A percentile compares a stretch with the other conserved stretches of the same genome.
Evolutionary conservation across 2,329 filamentous ascomycete genomes (phyloP).

Genomic region (Diplocarpon mali): DNA sequence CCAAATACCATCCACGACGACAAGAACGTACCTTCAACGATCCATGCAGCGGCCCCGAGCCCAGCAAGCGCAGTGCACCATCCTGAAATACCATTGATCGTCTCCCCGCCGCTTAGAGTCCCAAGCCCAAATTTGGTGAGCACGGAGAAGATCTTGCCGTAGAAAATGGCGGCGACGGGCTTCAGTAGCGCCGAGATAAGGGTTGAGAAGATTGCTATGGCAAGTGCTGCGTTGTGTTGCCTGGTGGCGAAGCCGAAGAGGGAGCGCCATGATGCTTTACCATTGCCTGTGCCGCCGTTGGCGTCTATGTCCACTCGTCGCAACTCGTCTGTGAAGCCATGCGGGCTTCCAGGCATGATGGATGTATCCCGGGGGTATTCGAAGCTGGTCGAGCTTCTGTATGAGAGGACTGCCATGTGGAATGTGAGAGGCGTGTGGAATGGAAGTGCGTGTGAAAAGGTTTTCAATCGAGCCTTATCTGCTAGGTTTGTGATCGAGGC

Average conservation of each 20-base stretch:
- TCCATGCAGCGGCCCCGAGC: constrained; percentile 54
- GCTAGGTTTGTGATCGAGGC: background rate
- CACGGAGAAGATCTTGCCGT: constrained; percentile 64
- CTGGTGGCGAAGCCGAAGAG: constrained; percentile 65
- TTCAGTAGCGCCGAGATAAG: constrained; percentile 49
- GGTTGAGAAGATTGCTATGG: constrained; percentile 44
- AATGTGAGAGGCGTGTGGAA: background rate
- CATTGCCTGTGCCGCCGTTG: constrained; percentile 1
- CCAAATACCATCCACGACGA: constrained; percentile 66
- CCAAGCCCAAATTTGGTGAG: constrained; percentile 57
- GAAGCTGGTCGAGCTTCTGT: constrained; percentile 4
- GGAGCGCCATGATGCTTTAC: constrained; percentile 20
- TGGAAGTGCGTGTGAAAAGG: background rate
- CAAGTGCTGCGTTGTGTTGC: constrained; percentile 44
- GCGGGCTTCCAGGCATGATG: constrained; percentile 3
- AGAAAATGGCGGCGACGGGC: constrained; percentile 55
- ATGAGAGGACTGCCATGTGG: background rate
- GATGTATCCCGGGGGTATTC: constrained; percentile 1
- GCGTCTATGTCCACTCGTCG: background rate
- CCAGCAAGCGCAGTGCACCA: constrained; percentile 53
- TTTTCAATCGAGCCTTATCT: background rate
- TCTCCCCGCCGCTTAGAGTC: constrained; percentile 34
- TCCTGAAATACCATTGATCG: constrained; percentile 44
- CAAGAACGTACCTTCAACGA: constrained; percentile 57
- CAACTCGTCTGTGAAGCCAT: constrained; percentile 2